Evolutionary conservation across 305 asterid species (phyloP).

Genomic region (Petunia hybrid): DNA sequence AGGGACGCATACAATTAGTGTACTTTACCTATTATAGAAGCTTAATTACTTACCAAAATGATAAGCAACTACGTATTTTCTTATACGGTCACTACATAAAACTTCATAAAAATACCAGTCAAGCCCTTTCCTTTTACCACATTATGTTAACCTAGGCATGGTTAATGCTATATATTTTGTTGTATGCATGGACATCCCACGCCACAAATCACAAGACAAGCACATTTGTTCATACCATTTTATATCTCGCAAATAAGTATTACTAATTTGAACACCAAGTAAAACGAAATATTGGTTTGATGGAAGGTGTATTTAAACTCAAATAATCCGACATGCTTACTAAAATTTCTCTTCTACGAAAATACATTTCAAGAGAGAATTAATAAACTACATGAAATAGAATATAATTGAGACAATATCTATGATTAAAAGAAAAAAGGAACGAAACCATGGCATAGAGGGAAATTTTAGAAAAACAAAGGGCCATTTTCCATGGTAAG

Average conservation of each 20-base stretch:
- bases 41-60: too few species aligned
- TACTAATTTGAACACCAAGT: not conserved
- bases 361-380: not conserved
- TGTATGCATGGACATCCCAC: too few species aligned
- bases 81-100: not conserved
- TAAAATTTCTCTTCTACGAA: not conserved
- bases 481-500: not conserved
- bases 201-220: not conserved
- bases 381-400: not conserved
- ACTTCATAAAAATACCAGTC: not conserved
- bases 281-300: not conserved
- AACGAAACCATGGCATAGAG: not conserved
- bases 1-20: too few species aligned
- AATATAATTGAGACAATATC: not conserved
- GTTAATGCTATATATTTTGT: not conserved
- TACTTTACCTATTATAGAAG: too few species aligned
- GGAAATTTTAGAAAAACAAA: not conserved
- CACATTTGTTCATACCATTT: not conserved
- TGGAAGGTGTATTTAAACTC: not conserved
- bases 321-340: not conserved
- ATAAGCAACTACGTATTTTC: too few species aligned
- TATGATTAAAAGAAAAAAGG: not conserved
- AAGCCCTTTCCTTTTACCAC: not conserved
- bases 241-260: not conserved
- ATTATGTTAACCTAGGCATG: not conserved